A percentile compares a stretch with the other conserved stretches of the same genome.
phyloP scores from a whole-genome alignment of 2,329 filamentous ascomycete species.

The Pseudogymnoascus sp. region DNA sequence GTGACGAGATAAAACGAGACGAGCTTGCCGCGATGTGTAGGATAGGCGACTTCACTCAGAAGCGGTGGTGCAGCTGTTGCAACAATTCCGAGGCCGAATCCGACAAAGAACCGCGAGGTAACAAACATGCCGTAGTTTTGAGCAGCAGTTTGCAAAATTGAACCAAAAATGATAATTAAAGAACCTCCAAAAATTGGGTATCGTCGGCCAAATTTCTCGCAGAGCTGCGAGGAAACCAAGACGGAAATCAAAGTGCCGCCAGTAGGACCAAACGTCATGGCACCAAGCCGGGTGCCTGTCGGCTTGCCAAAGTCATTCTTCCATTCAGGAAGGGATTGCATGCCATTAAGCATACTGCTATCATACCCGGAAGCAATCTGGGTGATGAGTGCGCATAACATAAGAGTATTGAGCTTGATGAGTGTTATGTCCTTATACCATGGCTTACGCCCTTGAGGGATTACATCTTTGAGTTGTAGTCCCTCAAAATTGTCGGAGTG shows the following conservation, averaged over 20 bases:
- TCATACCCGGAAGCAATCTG: conserved; percentile 30
- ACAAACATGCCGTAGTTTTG: conserved; percentile 18
- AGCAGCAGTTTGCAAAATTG: conserved; percentile 25
- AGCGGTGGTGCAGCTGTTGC: conserved; percentile 16
- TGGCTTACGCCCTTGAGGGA: conserved; percentile 7
- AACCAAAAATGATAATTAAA: conserved; percentile 25
- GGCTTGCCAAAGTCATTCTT: conserved; percentile 31
- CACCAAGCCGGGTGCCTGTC: conserved; percentile 30
- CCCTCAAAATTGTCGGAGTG: conserved; percentile 3
- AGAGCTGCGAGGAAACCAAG: conserved; percentile 21
- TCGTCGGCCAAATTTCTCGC: conserved; percentile 24
- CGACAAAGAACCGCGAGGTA: conserved; percentile 16
- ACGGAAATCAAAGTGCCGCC: conserved; percentile 32
- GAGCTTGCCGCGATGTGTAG: conserved; percentile 13
- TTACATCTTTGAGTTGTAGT: conserved; percentile 6
- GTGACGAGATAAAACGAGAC: conserved; percentile 10
- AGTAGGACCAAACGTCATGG: conserved; percentile 32
- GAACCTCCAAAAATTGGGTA: conserved; percentile 25
- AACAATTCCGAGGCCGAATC: conserved; percentile 17
- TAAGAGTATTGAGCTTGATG: conserved; percentile 27
- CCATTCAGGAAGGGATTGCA: conserved; percentile 14
- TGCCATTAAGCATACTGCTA: conserved; percentile 14
- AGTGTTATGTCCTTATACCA: conserved; percentile 22
- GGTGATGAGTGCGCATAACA: conserved; percentile 28
- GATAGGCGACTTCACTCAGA: conserved; percentile 15